Evolutionary conservation across 257 asterid species (phyloP).

Genomic region (Fraxinus cuspidata): DNA sequence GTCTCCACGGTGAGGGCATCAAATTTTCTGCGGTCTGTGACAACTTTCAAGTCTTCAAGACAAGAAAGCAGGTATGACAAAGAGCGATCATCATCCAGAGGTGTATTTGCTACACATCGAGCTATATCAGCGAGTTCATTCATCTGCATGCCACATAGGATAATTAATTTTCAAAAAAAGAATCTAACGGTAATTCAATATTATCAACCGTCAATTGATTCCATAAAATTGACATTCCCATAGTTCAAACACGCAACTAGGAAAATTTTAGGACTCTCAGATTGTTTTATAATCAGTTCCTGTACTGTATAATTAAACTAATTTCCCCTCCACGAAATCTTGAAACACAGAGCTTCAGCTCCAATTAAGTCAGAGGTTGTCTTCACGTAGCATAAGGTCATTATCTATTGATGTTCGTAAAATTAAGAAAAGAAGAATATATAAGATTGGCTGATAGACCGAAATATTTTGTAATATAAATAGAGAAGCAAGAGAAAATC

Average conservation of each 20-base stretch:
- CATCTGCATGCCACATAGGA: conserved; percentile 55
- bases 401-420: not conserved
- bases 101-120: conserved; percentile 91
- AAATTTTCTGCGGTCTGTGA: conserved; percentile 77
- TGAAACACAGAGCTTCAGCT: not conserved
- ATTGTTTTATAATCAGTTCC: not conserved
- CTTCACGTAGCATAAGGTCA: not conserved
- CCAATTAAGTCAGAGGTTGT: conserved; percentile 8
- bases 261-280: not conserved
- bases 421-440: not conserved
- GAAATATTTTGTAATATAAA: not conserved
- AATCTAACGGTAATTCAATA: conserved; percentile 11
- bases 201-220: not conserved
- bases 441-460: not conserved
- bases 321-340: conserved; percentile 11
- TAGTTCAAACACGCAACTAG: not conserved
- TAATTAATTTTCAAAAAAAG: conserved; percentile 5
- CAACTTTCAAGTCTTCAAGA: conserved; percentile 95
- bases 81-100: conserved; percentile 86
- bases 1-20: conserved; percentile 96
- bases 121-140: conserved; percentile 98
- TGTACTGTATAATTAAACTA: conserved; percentile 12
- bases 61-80: conserved; percentile 80
- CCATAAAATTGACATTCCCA: not conserved
- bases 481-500: not conserved